Evolutionary conservation across 2,329 filamentous ascomycete species (phyloP).

Genomic region (Trichophyton verrucosum): DNA sequence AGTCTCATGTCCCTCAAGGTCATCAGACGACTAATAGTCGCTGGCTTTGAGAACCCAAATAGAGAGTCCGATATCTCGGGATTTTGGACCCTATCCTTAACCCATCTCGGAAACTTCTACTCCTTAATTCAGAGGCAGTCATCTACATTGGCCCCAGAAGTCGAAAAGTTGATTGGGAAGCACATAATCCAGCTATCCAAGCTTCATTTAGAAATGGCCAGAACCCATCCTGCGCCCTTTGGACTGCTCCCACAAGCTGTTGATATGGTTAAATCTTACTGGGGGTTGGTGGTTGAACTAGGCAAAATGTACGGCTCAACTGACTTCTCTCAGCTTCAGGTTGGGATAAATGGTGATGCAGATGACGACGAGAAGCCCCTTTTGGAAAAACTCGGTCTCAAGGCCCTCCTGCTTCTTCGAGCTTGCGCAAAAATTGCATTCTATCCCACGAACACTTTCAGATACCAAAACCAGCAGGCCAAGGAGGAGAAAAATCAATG

Average conservation of each 20-base stretch:
- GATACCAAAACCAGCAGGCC: conserved; percentile 60
- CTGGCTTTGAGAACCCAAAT: conserved; percentile 75
- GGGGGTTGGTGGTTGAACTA: conserved; percentile 66
- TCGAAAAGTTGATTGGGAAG: conserved; percentile 59
- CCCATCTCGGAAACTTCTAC: conserved; percentile 67
- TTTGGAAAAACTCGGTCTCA: conserved; percentile 66
- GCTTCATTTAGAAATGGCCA: conserved; percentile 76
- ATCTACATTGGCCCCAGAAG: conserved; percentile 39
- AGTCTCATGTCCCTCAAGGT: conserved; percentile 69
- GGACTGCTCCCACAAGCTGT: conserved; percentile 68
- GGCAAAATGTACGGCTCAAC: conserved; percentile 49
- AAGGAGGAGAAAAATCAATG: conserved; percentile 65
- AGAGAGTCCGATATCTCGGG: conserved; percentile 61
- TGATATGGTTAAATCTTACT: conserved; percentile 67
- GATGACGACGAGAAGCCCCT: conserved; percentile 44
- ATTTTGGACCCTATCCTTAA: conserved; percentile 68
- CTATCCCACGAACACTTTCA: conserved; percentile 68
- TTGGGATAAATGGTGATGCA: conserved; percentile 33
- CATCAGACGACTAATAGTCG: conserved; percentile 63
- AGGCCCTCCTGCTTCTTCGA: conserved; percentile 68
- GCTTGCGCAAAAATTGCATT: conserved; percentile 78
- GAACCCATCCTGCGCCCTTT: conserved; percentile 68
- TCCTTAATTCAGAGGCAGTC: conserved; percentile 47
- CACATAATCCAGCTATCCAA: conserved; percentile 86
- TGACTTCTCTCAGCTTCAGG: conserved; percentile 23